A percentile compares a stretch with the other conserved stretches of the same genome.
These are phyloP conservation scores for Colletotrichum truncatum DNA, from an alignment of 2,329 filamentous ascomycete species.

Conservation along the genomic window DNA sequence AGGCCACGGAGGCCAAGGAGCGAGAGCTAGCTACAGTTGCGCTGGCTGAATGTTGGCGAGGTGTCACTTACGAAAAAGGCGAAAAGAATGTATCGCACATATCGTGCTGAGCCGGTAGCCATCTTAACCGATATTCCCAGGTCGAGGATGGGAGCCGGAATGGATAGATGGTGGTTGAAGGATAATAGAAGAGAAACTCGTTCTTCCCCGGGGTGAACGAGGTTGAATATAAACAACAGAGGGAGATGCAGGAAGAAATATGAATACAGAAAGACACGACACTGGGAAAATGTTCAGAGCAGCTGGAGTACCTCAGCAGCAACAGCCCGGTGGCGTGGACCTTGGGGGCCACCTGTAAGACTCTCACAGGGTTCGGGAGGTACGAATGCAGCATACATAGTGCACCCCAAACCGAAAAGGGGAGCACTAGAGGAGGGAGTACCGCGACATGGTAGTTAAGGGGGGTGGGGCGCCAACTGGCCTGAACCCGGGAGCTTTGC, in stretches of 20 bases:
- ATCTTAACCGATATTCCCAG: slow-evolving; percentile 46
- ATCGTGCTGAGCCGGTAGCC: slow-evolving; percentile 78
- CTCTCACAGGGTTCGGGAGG: slow-evolving; percentile 16
- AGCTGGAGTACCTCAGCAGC: slow-evolving; percentile 9
- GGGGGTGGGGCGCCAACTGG: slow-evolving; percentile 24
- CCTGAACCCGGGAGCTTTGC: slow-evolving; percentile 11
- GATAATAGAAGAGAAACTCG: slow-evolving; percentile 8
- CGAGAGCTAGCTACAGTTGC: background rate
- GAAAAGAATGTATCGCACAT: slow-evolving; percentile 81
- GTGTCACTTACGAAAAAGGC: slow-evolving; percentile 78
- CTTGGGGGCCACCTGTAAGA: background rate
- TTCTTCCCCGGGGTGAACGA: slow-evolving; percentile 20
- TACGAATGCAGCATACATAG: slow-evolving; percentile 26
- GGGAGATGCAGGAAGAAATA: slow-evolving; percentile 7
- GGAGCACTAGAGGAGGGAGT: slow-evolving; percentile 18
- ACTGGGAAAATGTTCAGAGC: slow-evolving; percentile 22
- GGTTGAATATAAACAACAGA: slow-evolving; percentile 29
- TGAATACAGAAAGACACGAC: slow-evolving; percentile 9
- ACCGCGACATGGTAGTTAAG: slow-evolving; percentile 3
- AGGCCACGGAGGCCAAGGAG: background rate
- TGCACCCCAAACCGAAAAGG: slow-evolving; percentile 9
- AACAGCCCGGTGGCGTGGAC: background rate
- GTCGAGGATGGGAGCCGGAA: slow-evolving; percentile 2
- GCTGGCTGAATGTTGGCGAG: background rate
- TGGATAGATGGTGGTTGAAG: slow-evolving; percentile 10